Evolutionary conservation across 768 basidiomycete genomes (phyloP), one percentile per base, ranked within the genome.

Genomic region (Boletus rex-veris): DNA sequence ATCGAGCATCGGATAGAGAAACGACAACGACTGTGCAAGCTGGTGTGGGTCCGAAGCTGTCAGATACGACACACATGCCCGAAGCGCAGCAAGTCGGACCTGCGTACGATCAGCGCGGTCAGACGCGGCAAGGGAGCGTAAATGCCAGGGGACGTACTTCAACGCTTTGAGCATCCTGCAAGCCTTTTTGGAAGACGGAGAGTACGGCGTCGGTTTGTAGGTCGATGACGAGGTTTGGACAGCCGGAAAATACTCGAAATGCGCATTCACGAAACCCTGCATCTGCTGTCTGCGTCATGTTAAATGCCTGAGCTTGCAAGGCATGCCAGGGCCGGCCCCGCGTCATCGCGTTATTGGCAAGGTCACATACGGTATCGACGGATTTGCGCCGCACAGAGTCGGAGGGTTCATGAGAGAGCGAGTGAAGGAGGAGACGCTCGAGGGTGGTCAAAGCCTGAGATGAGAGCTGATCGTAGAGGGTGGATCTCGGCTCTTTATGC

Each of bases 301-400:
- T 75, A 61, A 91, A 91, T 0, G 78, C 76, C 50, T 85, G 86
- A 0, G 80, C 81, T 63, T 91, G 90, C 1, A 92, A 74, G 3
- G 85, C 85, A 63, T 90, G 88, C 90, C 90, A 92, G 3, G 88
- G 89, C 9, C 88, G 71, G 1, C 90, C 90, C 2, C 88, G 78
- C 15, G 69, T 65, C 86, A 92, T 89, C 11, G 81, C 81, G 53
- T 87, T 81, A 51, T 85, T 86, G 7, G 90, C 85, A 28, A 92
- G 72, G 61, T 92, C 90, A 54, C 81, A 83, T 21, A 87, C 77
- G 2, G 89, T 87, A 62, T 92, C 89, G 14, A 87, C 85, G 3
- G 82, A 76, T 68, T 88, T 89, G 16, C 80, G 77, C 15, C 88
- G 75, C 12, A 90, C 88, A n/a, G 74, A 68, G 15, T 75, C 63